Conservation (phyloP, 495 filamentous ascomycete species). For the Saxophila tyrrhenica region DNA sequence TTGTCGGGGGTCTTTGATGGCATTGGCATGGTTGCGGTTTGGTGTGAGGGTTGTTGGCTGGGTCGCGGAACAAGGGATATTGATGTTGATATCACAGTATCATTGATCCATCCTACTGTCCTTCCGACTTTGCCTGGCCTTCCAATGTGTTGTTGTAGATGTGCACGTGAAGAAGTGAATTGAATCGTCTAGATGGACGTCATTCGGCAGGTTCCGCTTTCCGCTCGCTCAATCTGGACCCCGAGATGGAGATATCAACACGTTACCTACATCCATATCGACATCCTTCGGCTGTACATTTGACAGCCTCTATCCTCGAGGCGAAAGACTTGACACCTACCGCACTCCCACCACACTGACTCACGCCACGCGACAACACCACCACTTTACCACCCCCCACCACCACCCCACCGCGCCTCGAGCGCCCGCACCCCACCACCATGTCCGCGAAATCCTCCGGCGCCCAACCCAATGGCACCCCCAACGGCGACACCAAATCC, state of each 20-base stretch:
- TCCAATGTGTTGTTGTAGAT: not conserved
- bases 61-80: not conserved
- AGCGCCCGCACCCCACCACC: slow-evolving; percentile 17
- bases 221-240: too few species aligned
- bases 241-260: not conserved
- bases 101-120: not conserved
- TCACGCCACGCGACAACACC: slow-evolving; percentile 1
- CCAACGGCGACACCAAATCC: slow-evolving; percentile 52
- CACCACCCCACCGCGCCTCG: not conserved
- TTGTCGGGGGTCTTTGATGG: slow-evolving; percentile 5
- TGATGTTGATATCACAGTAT: not conserved
- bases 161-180: not conserved
- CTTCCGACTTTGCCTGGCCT: not conserved
- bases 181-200: not conserved
- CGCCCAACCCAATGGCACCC: slow-evolving; percentile 41
- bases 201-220: not conserved
- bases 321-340: too few species aligned
- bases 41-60: not conserved
- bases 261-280: too few species aligned
- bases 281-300: not conserved
- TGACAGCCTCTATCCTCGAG: too few species aligned
- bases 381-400: slow-evolving; percentile 6
- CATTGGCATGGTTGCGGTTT: slow-evolving; percentile 18
- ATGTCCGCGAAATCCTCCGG: slow-evolving; percentile 77
- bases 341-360: too few species aligned